phyloP scores from a whole-genome alignment of 2,329 filamentous ascomycete genomes.

The Coniochaeta hoffmannii region DNA sequence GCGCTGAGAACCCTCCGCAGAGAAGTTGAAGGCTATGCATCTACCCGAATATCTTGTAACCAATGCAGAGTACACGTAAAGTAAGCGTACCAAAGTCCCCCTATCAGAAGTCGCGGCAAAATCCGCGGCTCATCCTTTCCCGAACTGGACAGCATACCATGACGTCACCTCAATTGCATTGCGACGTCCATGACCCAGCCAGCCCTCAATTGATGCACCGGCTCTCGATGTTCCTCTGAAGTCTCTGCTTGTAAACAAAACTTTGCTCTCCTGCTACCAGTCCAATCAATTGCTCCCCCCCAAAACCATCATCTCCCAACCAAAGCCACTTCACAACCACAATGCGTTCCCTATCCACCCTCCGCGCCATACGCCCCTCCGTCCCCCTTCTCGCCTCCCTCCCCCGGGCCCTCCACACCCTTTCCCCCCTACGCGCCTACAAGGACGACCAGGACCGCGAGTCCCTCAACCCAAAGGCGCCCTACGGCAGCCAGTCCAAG shows the following conservation, averaged over 20 bases:
- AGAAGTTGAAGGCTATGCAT: too few species aligned
- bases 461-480: conserved; percentile 54
- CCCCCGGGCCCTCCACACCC: conserved; percentile 24
- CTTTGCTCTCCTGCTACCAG: not conserved
- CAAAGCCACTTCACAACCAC: not conserved
- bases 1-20: too few species aligned
- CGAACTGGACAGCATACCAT: too few species aligned
- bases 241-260: not conserved
- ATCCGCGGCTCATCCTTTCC: too few species aligned
- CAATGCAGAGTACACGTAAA: too few species aligned
- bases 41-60: too few species aligned
- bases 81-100: too few species aligned
- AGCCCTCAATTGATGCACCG: not conserved
- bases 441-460: conserved; percentile 52
- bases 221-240: too few species aligned
- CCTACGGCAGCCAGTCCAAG: conserved; percentile 62
- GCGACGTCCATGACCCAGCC: not conserved
- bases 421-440: conserved; percentile 26
- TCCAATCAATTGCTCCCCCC: not conserved
- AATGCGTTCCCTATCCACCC: conserved; percentile 1
- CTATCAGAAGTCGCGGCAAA: too few species aligned
- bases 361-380: conserved; percentile 3
- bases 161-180: too few species aligned
- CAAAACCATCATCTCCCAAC: not conserved
- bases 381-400: conserved; percentile 18